Base-by-base conservation (phyloP, 73 alveolate species). In the Tetrahymena malaccensis region DNA sequence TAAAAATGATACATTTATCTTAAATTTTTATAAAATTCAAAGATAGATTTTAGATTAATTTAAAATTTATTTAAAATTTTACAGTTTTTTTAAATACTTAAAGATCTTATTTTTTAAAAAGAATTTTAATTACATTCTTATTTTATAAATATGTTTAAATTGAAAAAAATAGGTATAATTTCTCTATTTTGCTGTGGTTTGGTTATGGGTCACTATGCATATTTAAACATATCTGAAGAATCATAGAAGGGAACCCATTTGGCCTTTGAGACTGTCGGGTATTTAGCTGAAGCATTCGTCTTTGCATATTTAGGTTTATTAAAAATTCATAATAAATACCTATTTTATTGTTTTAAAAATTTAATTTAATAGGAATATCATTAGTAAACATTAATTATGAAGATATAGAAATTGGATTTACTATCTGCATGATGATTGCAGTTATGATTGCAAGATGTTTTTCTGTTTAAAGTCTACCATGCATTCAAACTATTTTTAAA, bases 271-370 rank as follows among this genome's bases (percentile, higher is more conserved):
- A 98, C 99, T 94, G 96, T 99, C 34, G 98, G 99, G 27, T 98
- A 98, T 96, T 98, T 98, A 25, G 99, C 99, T 7, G 99, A 99
- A 96, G 99, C 99, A 21, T 98, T 98, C 96, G 99, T 99, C 34
- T 98, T 98, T 96, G 98, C 99, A 15, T 99, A 99, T 96, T 96
- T 98, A 94, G 99, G 99, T 22, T 96, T 97, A 93, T 95, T 94
- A 10, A 95, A 93, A 43, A 12, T 37, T 34, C 43, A 31, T 7
- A 6, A 40, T 40, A 40, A 37, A 22, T 38, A 19, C n/a, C 21
- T 31, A 43, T 85, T 19, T 94, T 94, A 43, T 95, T 93, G 83
- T 19, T 70, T 31, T 15, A n/a, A 2, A 4, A 58, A 4, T 22
- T 4, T 7, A 25, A 19, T n/a, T 25, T 35, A 70, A 70, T n/a